Evolutionary conservation across 768 basidiomycete species (phyloP), one percentile per base, ranked within the genome.

Genomic region (Macrolepiota fuliginosa): DNA sequence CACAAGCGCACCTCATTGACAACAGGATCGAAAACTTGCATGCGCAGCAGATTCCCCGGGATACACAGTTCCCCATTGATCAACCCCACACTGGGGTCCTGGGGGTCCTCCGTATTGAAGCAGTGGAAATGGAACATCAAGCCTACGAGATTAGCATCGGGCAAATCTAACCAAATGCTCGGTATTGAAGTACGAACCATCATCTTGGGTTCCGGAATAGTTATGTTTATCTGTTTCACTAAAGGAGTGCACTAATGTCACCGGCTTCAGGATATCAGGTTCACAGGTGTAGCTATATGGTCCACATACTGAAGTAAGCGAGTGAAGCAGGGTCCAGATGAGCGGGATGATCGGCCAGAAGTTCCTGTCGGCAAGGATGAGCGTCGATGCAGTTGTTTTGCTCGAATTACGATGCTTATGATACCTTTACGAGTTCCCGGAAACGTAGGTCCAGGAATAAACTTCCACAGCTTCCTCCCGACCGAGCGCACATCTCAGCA

Each of bases 1-100:
- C 56, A 50, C 17, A 64, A 63, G 66, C 80, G 24, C 59, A 91
- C 92, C 79, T 92, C 83, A 64, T 83, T 82, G 37, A 96, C 85
- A 39, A 95, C 88, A 27, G 94, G 93, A 73, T 94, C 92, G 66
- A 95, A 96, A n/a, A 95, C 93, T 71, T 92, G 89, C 64, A 83
- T 78, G 32, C 93, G 86, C 56, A 96, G 78, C 22, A 93, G 74
- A 64, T 83, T 87, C 17, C 93, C 93, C 2, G 91, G 90, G 65
- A 95, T 91, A 12, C 85, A 85, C 2, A 96, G 80, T 71, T 96
- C 89, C 1, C 93, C 93, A 67, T 94, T 89, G 62, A 90, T 77
- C 56, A 94, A 76, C 0, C 93, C 93, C 24, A 94, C 90, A 25
- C 82, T 78, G 0, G 89, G 82, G 71, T 95, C 93, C 67, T 92